Percentiles rank a stretch among this genome's conserved stretches.
These are phyloP conservation scores for Protomyces lactucae-debilis DNA, from an alignment of 1,139 yeast genomes.

Conservation along the genomic window DNA sequence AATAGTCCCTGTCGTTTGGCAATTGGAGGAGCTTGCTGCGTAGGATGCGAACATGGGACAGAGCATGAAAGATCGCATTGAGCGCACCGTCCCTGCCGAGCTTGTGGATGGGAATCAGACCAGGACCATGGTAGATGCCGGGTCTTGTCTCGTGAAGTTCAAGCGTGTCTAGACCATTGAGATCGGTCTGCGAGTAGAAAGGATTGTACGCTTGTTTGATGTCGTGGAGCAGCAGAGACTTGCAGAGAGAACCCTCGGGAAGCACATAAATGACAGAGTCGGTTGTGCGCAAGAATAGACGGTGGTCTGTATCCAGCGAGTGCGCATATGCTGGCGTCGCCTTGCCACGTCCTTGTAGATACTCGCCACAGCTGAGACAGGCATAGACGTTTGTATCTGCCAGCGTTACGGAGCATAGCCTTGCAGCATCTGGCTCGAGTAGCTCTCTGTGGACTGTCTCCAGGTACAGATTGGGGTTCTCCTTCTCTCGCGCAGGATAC, in stretches of 20 bases:
- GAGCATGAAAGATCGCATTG: conserved; percentile 53
- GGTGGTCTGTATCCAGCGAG: conserved; percentile 58
- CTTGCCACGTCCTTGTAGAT: conserved; percentile 56
- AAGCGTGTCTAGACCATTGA: conserved; percentile 36
- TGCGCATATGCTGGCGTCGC: conserved; percentile 66
- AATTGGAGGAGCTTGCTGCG: conserved; percentile 50
- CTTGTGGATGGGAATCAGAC: conserved; percentile 62
- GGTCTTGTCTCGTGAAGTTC: conserved; percentile 35
- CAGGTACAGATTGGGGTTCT: conserved; percentile 41
- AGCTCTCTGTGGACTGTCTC: conserved; percentile 53
- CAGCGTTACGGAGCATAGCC: conserved; percentile 59
- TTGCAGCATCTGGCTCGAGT: conserved; percentile 68
- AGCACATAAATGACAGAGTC: conserved; percentile 51
- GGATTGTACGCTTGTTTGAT: conserved; percentile 55
- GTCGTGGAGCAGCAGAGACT: conserved; percentile 46
- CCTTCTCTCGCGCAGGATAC: not conserved
- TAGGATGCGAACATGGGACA: conserved; percentile 53
- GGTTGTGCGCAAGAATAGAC: conserved; percentile 55
- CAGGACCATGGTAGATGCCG: conserved; percentile 37
- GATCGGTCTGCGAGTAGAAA: conserved; percentile 42
- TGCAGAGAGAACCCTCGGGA: conserved; percentile 56
- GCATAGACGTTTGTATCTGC: conserved; percentile 61
- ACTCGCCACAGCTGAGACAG: conserved; percentile 70
- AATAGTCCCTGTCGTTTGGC: conserved; percentile 28
- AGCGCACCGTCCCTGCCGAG: conserved; percentile 50